Base-by-base conservation (phyloP, 2,329 filamentous ascomycete species). In the Sphaerulina populicola region DNA sequence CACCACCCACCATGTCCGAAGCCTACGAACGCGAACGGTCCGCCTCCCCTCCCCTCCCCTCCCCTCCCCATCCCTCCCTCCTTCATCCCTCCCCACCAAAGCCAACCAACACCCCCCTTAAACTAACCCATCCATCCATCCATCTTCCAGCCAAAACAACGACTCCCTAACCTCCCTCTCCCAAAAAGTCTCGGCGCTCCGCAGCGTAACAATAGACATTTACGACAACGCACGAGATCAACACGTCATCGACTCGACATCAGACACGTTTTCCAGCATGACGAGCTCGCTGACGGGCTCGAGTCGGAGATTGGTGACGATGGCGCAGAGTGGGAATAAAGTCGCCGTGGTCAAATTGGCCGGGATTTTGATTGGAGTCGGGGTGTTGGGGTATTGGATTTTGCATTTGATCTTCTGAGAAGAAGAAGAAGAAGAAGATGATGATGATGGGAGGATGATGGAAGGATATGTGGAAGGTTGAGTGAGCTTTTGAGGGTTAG, bases 181-280 rank as follows among this genome's bases (percentile, higher is more conserved):
- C 12, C 79, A 82, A 59, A 98, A 98, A 74, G 90, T 97, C 49
- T 87, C 87, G 14, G 88, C 89, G 47, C 80, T 98, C 57, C 88
- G 91, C 65, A 87, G 86, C 69, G 88, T 98, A 45, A 98, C 93
- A 38, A 82, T 97, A 59, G 89, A 98, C 74, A 98, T 98, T 65
- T 96, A 97, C 77, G 90, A 97, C 72, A 89, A 93, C 68, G 93
- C 93, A 44, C 82, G 88, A 52, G 81, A 87, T 62, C 91, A 97
- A 63, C 81, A 86, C 59, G 80, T 94, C 57, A 86, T 98, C 60
- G 88, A 98, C 71, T 83, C 81, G 64, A 91, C 87, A 36, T 88
- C 79, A 68, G 89, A 97, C 61, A 93, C 89, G 21, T 97, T 98
- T 71, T 91, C 88, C 54, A 85, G 82, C 62, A 89, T 98, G 79